A percentile compares a stretch with the other conserved stretches of the same genome.
Evolutionary conservation across 1,284 basidiomycete genomes (phyloP).

Genomic region (Dichomitus squalens): DNA sequence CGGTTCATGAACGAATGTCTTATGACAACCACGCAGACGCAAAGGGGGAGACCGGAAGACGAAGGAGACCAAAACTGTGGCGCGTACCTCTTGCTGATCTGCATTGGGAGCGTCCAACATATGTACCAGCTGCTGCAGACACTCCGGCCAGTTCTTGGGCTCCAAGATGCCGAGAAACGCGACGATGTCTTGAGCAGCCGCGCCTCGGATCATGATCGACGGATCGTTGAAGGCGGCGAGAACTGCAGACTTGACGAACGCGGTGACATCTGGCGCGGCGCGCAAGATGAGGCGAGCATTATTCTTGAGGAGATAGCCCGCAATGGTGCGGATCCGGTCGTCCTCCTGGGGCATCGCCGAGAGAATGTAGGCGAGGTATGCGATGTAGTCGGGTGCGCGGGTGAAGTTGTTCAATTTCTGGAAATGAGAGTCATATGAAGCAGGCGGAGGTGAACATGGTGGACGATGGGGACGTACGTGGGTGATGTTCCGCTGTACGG

Average conservation of each 20-base stretch:
- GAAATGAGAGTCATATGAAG: constrained; percentile 21
- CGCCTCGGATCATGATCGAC: constrained; percentile 86
- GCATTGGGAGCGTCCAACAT: constrained; percentile 75
- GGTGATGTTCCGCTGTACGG: constrained; percentile 76
- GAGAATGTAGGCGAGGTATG: constrained; percentile 95
- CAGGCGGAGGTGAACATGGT: constrained; percentile 11
- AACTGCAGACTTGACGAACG: constrained; percentile 84
- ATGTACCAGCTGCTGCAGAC: constrained; percentile 80
- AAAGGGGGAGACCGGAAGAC: not conserved
- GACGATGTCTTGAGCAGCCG: constrained; percentile 89
- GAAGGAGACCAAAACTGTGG: not conserved
- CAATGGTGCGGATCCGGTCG: constrained; percentile 91
- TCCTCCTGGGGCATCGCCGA: constrained; percentile 82
- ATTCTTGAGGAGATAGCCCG: constrained; percentile 97
- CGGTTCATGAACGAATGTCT: not conserved
- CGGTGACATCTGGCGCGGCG: constrained; percentile 66
- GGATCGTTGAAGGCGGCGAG: constrained; percentile 81
- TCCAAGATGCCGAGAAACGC: constrained; percentile 84
- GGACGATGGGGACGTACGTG: constrained; percentile 51
- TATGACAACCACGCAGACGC: not conserved
- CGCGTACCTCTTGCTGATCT: constrained; percentile 83
- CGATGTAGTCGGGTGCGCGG: constrained; percentile 91
- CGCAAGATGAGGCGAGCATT: constrained; percentile 76
- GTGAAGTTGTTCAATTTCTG: constrained; percentile 92
- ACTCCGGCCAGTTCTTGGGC: constrained; percentile 92